These are phyloP conservation scores for Xenoacremonium recifei DNA, from an alignment of 2,329 filamentous ascomycete species.

Conservation along the genomic window DNA sequence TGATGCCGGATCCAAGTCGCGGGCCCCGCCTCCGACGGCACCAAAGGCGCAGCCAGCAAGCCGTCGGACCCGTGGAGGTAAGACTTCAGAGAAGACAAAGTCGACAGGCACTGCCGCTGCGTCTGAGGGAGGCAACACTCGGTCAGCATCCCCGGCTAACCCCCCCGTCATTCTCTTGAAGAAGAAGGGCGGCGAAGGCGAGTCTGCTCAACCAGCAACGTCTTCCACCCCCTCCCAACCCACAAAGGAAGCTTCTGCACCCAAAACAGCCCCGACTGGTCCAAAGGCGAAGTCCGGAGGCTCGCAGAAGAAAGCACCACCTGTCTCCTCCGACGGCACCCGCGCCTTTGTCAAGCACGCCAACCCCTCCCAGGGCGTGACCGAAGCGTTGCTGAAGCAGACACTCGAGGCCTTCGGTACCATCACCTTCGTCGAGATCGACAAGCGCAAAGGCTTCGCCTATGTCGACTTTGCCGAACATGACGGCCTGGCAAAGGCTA, in stretches of 20 bases:
- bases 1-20: conserved; percentile 19
- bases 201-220: conserved; percentile 18
- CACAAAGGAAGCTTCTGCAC: conserved; percentile 29
- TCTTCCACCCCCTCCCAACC: conserved; percentile 24
- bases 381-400: conserved; percentile 73
- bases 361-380: conserved; percentile 89
- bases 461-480: conserved; percentile 85
- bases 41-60: conserved; percentile 27
- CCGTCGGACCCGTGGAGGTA: conserved; percentile 35
- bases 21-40: conserved; percentile 17
- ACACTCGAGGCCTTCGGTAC: conserved; percentile 72
- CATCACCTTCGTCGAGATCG: conserved; percentile 81
- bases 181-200: conserved; percentile 30
- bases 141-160: conserved; percentile 22
- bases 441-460: conserved; percentile 91
- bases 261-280: conserved; percentile 16
- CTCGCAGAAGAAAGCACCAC: conserved; percentile 33
- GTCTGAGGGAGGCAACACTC: conserved; percentile 13
- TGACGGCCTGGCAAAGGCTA: conserved; percentile 71
- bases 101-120: conserved; percentile 29
- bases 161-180: conserved; percentile 43
- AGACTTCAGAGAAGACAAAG: conserved; percentile 39
- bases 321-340: conserved; percentile 44
- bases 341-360: conserved; percentile 79
- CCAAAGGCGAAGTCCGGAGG: conserved; percentile 23